phyloP scores from a whole-genome alignment of 225 moss, liverwort and hornwort genomes.

The Bryoerythrophyllum caledonicum region DNA sequence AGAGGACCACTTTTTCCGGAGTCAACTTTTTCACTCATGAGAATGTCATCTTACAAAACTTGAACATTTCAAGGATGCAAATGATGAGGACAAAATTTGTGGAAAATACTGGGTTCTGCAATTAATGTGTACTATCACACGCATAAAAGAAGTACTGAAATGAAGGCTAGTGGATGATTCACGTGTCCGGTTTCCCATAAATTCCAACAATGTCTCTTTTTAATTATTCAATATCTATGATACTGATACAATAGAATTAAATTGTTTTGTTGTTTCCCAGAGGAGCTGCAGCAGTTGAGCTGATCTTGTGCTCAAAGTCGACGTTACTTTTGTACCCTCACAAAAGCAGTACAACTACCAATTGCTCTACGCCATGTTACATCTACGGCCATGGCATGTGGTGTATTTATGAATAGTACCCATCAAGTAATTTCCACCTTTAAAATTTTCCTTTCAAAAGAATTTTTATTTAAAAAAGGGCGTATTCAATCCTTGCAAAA shows the following conservation, averaged over 20 bases:
- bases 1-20: too few relatives aligned
- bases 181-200: not conserved
- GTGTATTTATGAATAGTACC: conserved; percentile 12
- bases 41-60: too few relatives aligned
- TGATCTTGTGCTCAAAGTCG: conserved; percentile 1
- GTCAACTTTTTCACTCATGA: too few relatives aligned
- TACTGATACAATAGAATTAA: not conserved
- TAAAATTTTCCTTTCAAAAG: too few relatives aligned
- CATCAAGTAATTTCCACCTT: not conserved
- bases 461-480: too few relatives aligned
- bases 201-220: not conserved
- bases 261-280: not conserved
- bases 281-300: not conserved
- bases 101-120: not conserved
- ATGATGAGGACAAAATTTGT: not conserved
- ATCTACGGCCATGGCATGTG: not conserved
- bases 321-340: not conserved
- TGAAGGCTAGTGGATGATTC: not conserved
- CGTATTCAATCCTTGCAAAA: too few relatives aligned
- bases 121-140: not conserved
- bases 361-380: not conserved
- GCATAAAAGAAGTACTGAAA: not conserved
- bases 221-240: not conserved
- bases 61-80: not conserved
- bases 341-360: not conserved